Base-by-base conservation (phyloP, 1,139 yeast species). In the Nakaseomyces sp. region DNA sequence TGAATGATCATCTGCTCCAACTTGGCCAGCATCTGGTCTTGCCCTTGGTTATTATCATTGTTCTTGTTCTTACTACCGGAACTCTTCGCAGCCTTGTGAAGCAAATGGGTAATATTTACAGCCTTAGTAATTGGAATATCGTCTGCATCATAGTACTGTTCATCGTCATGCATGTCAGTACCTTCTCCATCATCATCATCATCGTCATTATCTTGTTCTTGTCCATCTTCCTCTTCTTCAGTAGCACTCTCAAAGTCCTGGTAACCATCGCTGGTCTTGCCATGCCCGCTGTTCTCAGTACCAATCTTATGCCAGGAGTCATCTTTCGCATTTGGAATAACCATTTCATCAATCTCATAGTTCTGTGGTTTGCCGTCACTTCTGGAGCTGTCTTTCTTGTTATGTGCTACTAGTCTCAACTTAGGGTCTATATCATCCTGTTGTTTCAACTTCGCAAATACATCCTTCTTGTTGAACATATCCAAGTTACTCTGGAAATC, bases 401-500 rank as follows among this genome's bases (percentile, higher is more conserved):
- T 87, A 59, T 81, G 86, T 3, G 88, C 81, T 5, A 85, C 95
- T 33, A 87, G 68, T 50, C 95, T 70, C 40, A 77, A 72, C 16
- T 71, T 68, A 1, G 84, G 80, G 42, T 72, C 77, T 19, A 79
- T 70, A 13, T 70, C 71, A 58, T 87, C 96, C 45, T 70, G 68
- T 50, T 72, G 73, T 42, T 79, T 78, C 57, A 88, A 75, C 57
- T 85, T 87, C 45, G 82, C 84, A 62, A 89, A 84, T 5, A 88
- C 91, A 6, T 81, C 71, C 49, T 74, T 70, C 62, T 89, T 89
- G 63, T 89, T 94, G 58, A 89, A 89, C 71, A 81, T 77, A 24
- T 83, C 81, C 52, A 88, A 71, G 57, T 84, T 86, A 9, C 88
- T 82, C 47, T 78, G 86, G 63, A 89, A 89, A 61, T 89, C 96